Evolutionary conservation across 352 stramenopile genomes (phyloP).

Genomic region (Pythium periplocum): DNA sequence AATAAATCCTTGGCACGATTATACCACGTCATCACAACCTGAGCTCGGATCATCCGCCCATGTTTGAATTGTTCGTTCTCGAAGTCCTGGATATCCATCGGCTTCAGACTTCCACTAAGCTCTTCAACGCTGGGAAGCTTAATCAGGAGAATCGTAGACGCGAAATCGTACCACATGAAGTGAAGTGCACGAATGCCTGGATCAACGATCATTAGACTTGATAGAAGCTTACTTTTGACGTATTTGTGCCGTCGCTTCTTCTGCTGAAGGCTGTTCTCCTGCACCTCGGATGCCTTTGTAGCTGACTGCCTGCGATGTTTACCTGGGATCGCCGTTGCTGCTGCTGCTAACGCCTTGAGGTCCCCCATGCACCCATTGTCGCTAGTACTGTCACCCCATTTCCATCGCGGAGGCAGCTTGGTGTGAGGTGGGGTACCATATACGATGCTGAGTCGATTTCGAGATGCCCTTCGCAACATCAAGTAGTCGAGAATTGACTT

Average conservation of each 20-base stretch:
- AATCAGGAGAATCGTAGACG: conserved; percentile 36
- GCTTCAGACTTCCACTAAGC: conserved; percentile 17
- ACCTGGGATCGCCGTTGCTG: neutral
- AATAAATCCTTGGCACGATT: conserved; percentile 36
- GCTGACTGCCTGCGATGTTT: neutral
- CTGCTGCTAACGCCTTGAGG: conserved; percentile 32
- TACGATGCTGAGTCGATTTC: conserved; percentile 41
- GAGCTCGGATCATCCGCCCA: conserved; percentile 28
- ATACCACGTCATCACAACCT: conserved; percentile 68
- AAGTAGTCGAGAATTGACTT: conserved; percentile 77
- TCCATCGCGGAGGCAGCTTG: conserved; percentile 46
- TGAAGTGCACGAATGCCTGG: conserved; percentile 47
- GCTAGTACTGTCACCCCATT: conserved; percentile 53
- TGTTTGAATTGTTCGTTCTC: conserved; percentile 48
- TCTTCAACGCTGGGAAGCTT: conserved; percentile 29
- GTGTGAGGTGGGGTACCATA: conserved; percentile 40
- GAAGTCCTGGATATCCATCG: conserved; percentile 47
- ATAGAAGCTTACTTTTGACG: conserved; percentile 31
- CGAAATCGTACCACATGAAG: conserved; percentile 55
- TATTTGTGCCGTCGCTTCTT: conserved; percentile 32
- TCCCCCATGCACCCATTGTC: conserved; percentile 46
- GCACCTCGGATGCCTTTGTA: too few relatives aligned
- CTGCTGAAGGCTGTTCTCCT: conserved; percentile 1
- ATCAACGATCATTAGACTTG: conserved; percentile 45
- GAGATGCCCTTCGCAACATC: conserved; percentile 32